Base-by-base conservation (phyloP, 306 rosid species). In the Trifolium fragiferum region DNA sequence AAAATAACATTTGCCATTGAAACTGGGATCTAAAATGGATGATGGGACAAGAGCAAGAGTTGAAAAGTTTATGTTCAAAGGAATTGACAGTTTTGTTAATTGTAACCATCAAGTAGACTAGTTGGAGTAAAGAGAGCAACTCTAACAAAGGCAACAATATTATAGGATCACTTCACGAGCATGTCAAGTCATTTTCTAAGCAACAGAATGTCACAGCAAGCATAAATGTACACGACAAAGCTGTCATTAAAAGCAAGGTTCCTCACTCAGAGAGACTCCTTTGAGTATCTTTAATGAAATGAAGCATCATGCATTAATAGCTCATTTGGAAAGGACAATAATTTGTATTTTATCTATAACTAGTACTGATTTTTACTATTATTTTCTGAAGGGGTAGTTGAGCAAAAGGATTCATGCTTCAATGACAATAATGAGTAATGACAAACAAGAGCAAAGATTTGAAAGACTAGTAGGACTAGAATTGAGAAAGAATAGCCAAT, bases 131-230 rank as follows among this genome's bases (percentile, higher is more conserved):
- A 47, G 40, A 72, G 33, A 55, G 15, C 10, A 55, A 58, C 4
- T 4, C 59, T 70, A n/a, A 55, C 37, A 35, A 78, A 35, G 59
- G 71, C 30, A 53, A 68, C 53, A 68, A 15, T 68, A 76, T 25
- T 76, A 61, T 33, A 65, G 47, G 43, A 73, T 68, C 30, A 32
- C 14, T 27, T 68, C 60, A 68, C 38, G 54, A 73, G 67, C 37
- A 77, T 20, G 87, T 81, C 43, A 74, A 80, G 87, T 84, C 87
- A 64, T 65, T 84, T 76, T 84, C 87, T 3, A 35, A 68, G 82
- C 80, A 84, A 80, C 84, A 84, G 87, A 84, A 77, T 84, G 82
- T 72, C 80, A 73, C 76, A 84, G 75, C 37, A 63, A 76, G 80
- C 82, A 62, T 84, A 77, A 77, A 84, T 69, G 78, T 18, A 68